Percentiles rank a stretch among this genome's conserved stretches.
Conservation (phyloP, 306 rosid species). For the cucumber (Cucumis sativus) region Cucumber_9930_V3 NC_026659.2:13992501-13993000, state of each 20-base stretch:
- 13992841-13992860: conserved; percentile 34
- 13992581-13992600: background rate
- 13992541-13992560: background rate
- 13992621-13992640: conserved; percentile 38
- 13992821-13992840: conserved; percentile 38
- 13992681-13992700: conserved; percentile 57
- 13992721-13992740: conserved; percentile 66
- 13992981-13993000: conserved; percentile 78
- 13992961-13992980: conserved; percentile 74
- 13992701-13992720: conserved; percentile 44
- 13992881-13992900: conserved; percentile 42
- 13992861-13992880: conserved; percentile 40
- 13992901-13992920: conserved; percentile 39
- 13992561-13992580: background rate
- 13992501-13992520: conserved; percentile 14
- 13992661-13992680: conserved; percentile 78
- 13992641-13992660: conserved; percentile 51
- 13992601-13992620: conserved; percentile 44
- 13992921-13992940: conserved; percentile 83
- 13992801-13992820: conserved; percentile 19
- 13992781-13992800: background rate
- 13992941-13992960: conserved; percentile 65
- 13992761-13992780: too few relatives aligned
- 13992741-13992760: background rate
- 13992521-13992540: conserved; percentile 6